Evolutionary conservation across 2,329 filamentous ascomycete genomes (phyloP), one percentile per base, ranked within the genome.

Genomic region (Ophiosphaerella herpotricha): DNA sequence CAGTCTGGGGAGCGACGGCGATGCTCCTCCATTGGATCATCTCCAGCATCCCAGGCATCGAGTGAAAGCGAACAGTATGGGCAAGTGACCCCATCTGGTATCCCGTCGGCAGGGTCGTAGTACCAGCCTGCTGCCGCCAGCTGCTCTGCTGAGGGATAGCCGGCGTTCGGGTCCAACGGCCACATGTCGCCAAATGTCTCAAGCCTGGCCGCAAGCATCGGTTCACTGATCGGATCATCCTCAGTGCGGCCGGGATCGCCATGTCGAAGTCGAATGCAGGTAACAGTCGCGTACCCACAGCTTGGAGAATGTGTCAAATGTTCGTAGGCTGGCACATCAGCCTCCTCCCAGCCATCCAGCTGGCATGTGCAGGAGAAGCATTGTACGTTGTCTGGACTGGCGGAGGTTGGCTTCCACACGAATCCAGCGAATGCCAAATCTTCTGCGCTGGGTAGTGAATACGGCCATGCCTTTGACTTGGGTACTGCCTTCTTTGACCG

Each of bases 121-220:
- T 89, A 91, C 92, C 93, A 99, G 9, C 94, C 94, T 24, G 91
- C 90, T 58, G 93, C 90, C 31, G 90, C 90, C 77, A 97, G 86
- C 86, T 94, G 54, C 61, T 94, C 89, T 0, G 66, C 56, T 11
- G 54, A 54, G 8, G 70, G 70, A 33, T 61, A 71, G 12, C 59
- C 61, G 24, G 55, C 63, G 8, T 41, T 54, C 21, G 47, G 49
- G 39, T 99, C 92, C 63, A 99, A 90, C 0, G 92, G 91, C 94
- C 94, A 99, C 60, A 81, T 81, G 12, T 83, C 83, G n/a, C 80
- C 84, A 74, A 97, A 99, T 0, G 94, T 99, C 18, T 85, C 85
- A 67, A 85, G 86, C 61, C 94, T 84, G 24, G 93, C 93, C 40
- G 88, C 85, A 34, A 86, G 76, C 80, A 97, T 88, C 46, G 81